Base-by-base conservation (phyloP, 2,329 filamentous ascomycete genomes). In the Fusarium siculi region DNA sequence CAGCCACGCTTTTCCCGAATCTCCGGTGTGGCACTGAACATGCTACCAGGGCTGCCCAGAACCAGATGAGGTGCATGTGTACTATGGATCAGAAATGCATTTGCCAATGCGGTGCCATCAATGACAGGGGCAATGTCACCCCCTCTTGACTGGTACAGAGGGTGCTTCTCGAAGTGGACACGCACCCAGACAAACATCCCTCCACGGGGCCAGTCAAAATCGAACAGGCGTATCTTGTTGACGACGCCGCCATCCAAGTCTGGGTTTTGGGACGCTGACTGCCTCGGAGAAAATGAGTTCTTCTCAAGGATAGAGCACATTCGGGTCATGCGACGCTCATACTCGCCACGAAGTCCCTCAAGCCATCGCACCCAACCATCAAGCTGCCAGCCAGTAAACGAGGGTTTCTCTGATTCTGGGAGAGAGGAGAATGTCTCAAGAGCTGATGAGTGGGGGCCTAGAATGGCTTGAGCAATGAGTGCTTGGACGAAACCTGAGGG, bases 121-220 rank as follows among this genome's bases (percentile, higher is more conserved):
- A 93, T 83, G 42, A 89, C 81, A 23, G 81, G 79, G 5, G 81
- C 44, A 16, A 54, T 62, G 2, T 49, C 65, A 30, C 77, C 71
- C 32, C 81, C 79, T 47, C 76, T 72, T 6, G 80, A 80, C 58
- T 80, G 77, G 80, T 85, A 91, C 19, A 97, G 86, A 18, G 94
- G 93, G 79, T 97, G 95, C 4, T 86, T 85, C 61, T 92, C 88
- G 76, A 95, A 92, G 79, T 90, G 87, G 68, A 96, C 83, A 63
- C 89, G 87, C 7, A 97, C 77, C 95, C 95, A 98, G 63, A 97
- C 82, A 81, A 97, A 98, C 95, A 98, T 98, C 79, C 95, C 95
- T 40, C 92, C 95, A 34, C 93, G 89, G 2, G 95, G 95, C 87
- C 93, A 94, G 74, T 88, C 83, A 79, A 97, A 97, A 50, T 91